These are phyloP conservation scores for Sesbania bispinosa DNA, from an alignment of 306 rosid species.

Conservation along the genomic window DNA sequence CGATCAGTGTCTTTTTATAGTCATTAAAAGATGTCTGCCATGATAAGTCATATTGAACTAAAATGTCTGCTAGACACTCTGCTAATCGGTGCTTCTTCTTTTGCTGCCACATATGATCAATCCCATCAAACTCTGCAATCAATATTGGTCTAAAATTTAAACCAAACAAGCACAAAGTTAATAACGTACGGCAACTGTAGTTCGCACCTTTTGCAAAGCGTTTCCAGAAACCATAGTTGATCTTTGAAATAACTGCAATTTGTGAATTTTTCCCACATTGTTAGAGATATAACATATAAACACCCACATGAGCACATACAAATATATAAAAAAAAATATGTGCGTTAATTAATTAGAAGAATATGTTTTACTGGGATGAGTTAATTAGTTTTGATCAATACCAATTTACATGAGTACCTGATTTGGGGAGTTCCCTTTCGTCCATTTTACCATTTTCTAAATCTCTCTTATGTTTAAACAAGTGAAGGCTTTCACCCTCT, in stretches of 20 bases:
- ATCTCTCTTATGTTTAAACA: background rate
- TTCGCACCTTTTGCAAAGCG: background rate
- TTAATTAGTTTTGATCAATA: too few species aligned
- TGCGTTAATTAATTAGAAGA: too few species aligned
- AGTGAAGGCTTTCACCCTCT: background rate
- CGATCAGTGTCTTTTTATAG: background rate
- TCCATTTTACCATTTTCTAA: background rate
- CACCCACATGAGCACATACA: background rate
- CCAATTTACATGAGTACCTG: background rate
- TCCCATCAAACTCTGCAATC: background rate
- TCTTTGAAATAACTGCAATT: conserved; percentile 15
- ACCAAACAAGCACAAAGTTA: too few species aligned
- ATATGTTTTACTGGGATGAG: too few species aligned
- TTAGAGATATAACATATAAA: background rate
- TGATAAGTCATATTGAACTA: background rate
- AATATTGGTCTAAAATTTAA: too few species aligned
- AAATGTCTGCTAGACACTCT: background rate
- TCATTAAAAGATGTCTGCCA: background rate
- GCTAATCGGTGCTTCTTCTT: background rate
- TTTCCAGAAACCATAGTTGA: conserved; percentile 15
- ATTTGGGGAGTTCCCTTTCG: background rate
- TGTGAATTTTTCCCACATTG: background rate
- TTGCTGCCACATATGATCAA: background rate
- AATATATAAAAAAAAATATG: too few species aligned
- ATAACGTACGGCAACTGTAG: too few species aligned